Conservation (phyloP, 2,329 filamentous ascomycete genomes). For the Nigrospora sphaerica region DNA sequence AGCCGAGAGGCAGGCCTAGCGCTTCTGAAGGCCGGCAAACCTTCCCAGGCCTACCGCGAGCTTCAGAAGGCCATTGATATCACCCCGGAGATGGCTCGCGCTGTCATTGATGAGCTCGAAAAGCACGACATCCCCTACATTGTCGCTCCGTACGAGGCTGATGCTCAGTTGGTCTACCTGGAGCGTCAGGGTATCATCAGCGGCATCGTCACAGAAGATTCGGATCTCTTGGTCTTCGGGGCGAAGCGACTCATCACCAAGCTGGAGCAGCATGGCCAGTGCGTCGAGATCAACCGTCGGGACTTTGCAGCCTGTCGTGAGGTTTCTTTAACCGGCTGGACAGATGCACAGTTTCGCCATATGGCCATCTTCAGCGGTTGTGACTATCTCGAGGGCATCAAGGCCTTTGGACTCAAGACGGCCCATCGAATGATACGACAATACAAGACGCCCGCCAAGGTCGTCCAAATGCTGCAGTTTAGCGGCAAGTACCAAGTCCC, state of each 20-base stretch:
- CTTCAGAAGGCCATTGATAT: slow-evolving; percentile 94
- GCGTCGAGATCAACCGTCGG: slow-evolving; percentile 80
- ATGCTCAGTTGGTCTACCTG: slow-evolving; percentile 92
- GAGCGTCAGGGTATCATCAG: slow-evolving; percentile 77
- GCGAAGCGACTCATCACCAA: slow-evolving; percentile 88
- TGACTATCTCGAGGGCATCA: slow-evolving; percentile 85
- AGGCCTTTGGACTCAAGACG: slow-evolving; percentile 84
- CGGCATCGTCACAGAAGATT: slow-evolving; percentile 93
- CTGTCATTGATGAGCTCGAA: slow-evolving; percentile 88
- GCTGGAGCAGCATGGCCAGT: slow-evolving; percentile 87
- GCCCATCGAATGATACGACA: slow-evolving; percentile 87
- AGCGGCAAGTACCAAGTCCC: slow-evolving; percentile 81
- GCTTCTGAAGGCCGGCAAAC: slow-evolving; percentile 73
- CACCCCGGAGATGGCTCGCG: slow-evolving; percentile 89
- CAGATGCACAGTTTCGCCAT: slow-evolving; percentile 79
- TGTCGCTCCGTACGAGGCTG: slow-evolving; percentile 94
- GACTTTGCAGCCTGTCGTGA: slow-evolving; percentile 88
- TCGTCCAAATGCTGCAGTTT: slow-evolving; percentile 78
- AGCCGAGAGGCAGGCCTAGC: slow-evolving; percentile 71
- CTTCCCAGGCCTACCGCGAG: slow-evolving; percentile 72
- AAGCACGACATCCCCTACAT: slow-evolving; percentile 73
- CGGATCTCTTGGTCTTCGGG: slow-evolving; percentile 90
- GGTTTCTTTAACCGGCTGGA: slow-evolving; percentile 85
- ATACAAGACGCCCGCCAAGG: slow-evolving; percentile 77
- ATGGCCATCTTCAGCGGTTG: slow-evolving; percentile 98